Evolutionary conservation across 176 grass and related monocot species (phyloP), one percentile per base, ranked within the genome.

Genomic region (Musa acuminata): DNA sequence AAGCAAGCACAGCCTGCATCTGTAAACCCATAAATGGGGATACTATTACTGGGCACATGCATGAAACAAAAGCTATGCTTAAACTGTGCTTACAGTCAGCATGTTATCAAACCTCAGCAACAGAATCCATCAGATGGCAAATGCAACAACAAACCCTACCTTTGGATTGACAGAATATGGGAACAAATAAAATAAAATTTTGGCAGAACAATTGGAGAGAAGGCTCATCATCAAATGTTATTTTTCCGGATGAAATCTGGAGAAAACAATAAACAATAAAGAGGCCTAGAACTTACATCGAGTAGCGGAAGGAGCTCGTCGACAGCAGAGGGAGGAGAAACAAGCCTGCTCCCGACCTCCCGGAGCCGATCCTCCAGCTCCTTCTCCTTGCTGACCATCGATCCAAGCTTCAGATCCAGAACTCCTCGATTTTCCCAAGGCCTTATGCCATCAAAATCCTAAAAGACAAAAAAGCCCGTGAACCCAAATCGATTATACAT

Each of bases 321-420:
- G 23, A 22, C 13, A 70, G n/a, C 51, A 2, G 22, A 14, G 13
- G 89, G 83, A 6, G 78, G 83, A 48, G 62, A 51, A 27, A 2
- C 81, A 23, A 92, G 77, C 53, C 83, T 81, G 50, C 64, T 69
- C 53, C 78, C 72, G 67, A 86, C 74, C 59, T 86, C 89, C 27
- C 83, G 86, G 26, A 92, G 52, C 75, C 67, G 83, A 53, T 65
- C 53, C 78, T 86, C 89, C 23, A 81, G 78, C 68, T 86, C 86
- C 22, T 62, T 71, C 67, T 58, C 76, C 76, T 63, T 13, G 77
- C 49, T 27, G 10, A 20, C 82, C 74, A 49, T 69, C 67, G 27
- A 55, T 70, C 69, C 16, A 53, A 72, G 49, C 69, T 24, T 52
- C 49, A 52, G 22, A 23, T 51, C 69, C 69, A 51, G 3, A 21